Conservation (phyloP, 805 yeast species). For the Metschnikowia koreensis region DNA sequence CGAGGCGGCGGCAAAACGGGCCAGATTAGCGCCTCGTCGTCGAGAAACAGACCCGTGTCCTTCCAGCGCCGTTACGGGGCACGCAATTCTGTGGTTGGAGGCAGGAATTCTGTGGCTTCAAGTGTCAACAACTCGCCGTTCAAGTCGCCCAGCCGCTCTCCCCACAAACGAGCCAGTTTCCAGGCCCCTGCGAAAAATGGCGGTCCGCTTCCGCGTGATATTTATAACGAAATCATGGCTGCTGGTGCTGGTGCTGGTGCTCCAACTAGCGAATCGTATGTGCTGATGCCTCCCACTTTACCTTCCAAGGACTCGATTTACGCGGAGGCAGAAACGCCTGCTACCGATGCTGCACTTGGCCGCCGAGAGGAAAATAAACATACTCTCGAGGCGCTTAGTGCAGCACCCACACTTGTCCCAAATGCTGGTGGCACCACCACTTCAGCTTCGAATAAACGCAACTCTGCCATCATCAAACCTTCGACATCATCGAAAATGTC, state of each 20-base stretch:
- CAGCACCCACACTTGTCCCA: constrained; percentile 27
- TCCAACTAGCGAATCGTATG: constrained; percentile 13
- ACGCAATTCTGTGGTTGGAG: constrained; percentile 19
- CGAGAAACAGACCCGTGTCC: constrained; percentile 38
- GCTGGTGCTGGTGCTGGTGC: constrained; percentile 4
- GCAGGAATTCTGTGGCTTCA: constrained; percentile 27
- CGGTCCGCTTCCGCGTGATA: constrained; percentile 40
- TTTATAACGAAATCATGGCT: constrained; percentile 42
- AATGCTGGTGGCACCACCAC: background rate
- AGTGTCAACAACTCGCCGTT: constrained; percentile 35
- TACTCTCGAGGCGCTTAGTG: constrained; percentile 21
- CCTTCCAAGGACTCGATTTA: constrained; percentile 39
- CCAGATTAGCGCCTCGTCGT: constrained; percentile 34
- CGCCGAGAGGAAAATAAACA: constrained; percentile 17
- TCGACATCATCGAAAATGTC: constrained; percentile 26
- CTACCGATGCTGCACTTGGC: constrained; percentile 7
- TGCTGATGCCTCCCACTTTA: constrained; percentile 38
- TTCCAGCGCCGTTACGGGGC: constrained; percentile 39
- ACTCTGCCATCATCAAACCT: constrained; percentile 19
- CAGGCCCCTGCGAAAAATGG: constrained; percentile 9
- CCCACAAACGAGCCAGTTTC: constrained; percentile 19
- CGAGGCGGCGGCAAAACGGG: constrained; percentile 20
- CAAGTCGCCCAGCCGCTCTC: constrained; percentile 23
- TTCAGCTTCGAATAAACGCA: constrained; percentile 24
- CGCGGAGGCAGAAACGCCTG: constrained; percentile 12